These are phyloP conservation scores for Vickermania spadyakhi DNA, from an alignment of 208 protist genomes.

Conservation along the genomic window DNA sequence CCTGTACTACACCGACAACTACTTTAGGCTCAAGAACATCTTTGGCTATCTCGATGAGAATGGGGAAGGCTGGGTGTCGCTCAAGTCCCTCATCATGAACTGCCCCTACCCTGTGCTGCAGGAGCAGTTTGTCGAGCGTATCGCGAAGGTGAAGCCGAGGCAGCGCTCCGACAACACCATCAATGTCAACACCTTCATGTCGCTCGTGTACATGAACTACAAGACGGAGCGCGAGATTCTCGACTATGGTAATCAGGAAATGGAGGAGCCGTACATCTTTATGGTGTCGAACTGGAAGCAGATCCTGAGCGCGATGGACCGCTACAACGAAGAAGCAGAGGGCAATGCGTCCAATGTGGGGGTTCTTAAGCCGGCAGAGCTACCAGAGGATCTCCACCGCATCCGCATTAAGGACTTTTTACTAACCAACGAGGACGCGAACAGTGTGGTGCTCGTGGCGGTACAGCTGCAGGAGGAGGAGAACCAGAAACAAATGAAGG, in stretches of 20 bases:
- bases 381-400: constrained; percentile 54
- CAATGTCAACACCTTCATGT: constrained; percentile 68
- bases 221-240: constrained; percentile 69
- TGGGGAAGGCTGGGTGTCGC: constrained; percentile 58
- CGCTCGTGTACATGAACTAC: constrained; percentile 82
- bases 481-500: not conserved
- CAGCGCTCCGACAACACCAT: constrained; percentile 66
- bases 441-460: constrained; percentile 31
- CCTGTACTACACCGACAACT: constrained; percentile 72
- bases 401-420: constrained; percentile 48
- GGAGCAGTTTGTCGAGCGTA: constrained; percentile 78
- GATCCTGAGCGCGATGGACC: constrained; percentile 42
- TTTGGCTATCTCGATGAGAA: constrained; percentile 75
- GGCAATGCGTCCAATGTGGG: constrained; percentile 5
- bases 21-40: constrained; percentile 77
- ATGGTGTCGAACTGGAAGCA: constrained; percentile 80
- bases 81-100: constrained; percentile 65
- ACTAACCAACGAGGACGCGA: constrained; percentile 34
- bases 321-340: constrained; percentile 19
- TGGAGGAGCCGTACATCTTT: constrained; percentile 56
- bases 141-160: constrained; percentile 39
- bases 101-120: constrained; percentile 65
- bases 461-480: constrained; percentile 25
- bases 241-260: constrained; percentile 15
- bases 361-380: constrained; percentile 9